Conservation (phyloP, 805 yeast species). For the Candida quercuum region DNA sequence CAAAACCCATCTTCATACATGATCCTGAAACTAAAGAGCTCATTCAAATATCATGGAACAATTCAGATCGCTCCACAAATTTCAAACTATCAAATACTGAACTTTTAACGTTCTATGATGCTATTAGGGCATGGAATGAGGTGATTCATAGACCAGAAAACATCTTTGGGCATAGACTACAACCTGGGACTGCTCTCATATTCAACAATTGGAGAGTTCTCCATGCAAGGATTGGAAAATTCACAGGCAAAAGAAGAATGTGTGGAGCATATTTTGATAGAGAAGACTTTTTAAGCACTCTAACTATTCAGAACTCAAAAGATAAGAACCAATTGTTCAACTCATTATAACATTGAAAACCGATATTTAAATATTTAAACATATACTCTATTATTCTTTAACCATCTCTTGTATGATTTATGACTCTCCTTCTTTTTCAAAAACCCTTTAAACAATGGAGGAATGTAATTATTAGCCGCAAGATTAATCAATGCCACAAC, state of each 20-base stretch:
- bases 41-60: constrained; percentile 66
- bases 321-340: constrained; percentile 36
- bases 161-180: constrained; percentile 48
- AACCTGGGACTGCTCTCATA: constrained; percentile 61
- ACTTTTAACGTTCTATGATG: constrained; percentile 46
- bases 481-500: constrained; percentile 45
- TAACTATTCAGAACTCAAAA: constrained; percentile 42
- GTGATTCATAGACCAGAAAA: constrained; percentile 45
- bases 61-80: constrained; percentile 56
- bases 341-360: constrained; percentile 8
- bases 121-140: constrained; percentile 51
- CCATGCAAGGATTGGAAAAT: constrained; percentile 57
- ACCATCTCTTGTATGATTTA: constrained; percentile 31
- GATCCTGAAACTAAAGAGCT: constrained; percentile 42
- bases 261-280: constrained; percentile 70
- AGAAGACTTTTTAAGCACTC: constrained; percentile 54
- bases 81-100: constrained; percentile 38
- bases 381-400: constrained; percentile 13
- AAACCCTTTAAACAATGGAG: constrained; percentile 25
- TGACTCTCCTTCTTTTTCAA: constrained; percentile 32
- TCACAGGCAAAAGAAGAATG: constrained; percentile 62
- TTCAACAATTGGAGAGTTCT: constrained; percentile 73
- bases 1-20: constrained; percentile 57
- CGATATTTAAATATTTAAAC: too few species aligned
- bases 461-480: constrained; percentile 28